Base-by-base conservation (phyloP, 805 yeast species). In the Hanseniaspora hatyaiensis region DNA sequence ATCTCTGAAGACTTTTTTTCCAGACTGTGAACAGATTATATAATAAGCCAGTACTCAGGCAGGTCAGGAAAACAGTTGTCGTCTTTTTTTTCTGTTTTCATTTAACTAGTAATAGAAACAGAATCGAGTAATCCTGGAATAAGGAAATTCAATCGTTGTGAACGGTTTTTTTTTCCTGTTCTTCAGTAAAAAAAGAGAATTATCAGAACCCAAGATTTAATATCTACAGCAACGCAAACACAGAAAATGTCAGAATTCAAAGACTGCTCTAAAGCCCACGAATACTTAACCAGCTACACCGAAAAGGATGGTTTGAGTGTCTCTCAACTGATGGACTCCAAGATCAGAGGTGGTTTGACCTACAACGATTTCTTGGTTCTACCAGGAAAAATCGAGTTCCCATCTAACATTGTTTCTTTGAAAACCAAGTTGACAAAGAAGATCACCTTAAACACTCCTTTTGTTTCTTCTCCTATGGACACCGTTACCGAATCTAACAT, bases 391-490 rank as follows among this genome's bases (percentile, higher is more conserved):
- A 84, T 89, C 61, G 74, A 78, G 59, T 88, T 88, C 72, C 84
- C 96, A 53, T 77, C 96, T 26, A 72, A 80, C 46, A 69, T 57
- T 19, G 96, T 92, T 52, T 68, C 70, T 42, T 73, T 89, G 64
- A 95, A 88, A 57, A 75, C 95, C 54, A 82, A 76, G 66, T 73
- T 92, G 67, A 89, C 98, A 62, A 88, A 82, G 72, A 82, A 81
- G 62, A 92, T 92, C 72, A 68, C 92, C 49, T 73, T 92, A 68
- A 87, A 82, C 72, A 72, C 95, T 40, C 98, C 98, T 50, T 86
- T 92, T 57, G 89, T 92, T 52, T 89, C 97, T 18, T 86, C 97
- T 60, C 98, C 98, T 58, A 92, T 92, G 98, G 98, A 92, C 70
- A 92, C 98, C 42, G 98, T 92, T 56, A 92, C 98, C 50, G 98